Evolutionary conservation across 805 yeast genomes (phyloP).

Genomic region (Saturnispora sanitii): DNA sequence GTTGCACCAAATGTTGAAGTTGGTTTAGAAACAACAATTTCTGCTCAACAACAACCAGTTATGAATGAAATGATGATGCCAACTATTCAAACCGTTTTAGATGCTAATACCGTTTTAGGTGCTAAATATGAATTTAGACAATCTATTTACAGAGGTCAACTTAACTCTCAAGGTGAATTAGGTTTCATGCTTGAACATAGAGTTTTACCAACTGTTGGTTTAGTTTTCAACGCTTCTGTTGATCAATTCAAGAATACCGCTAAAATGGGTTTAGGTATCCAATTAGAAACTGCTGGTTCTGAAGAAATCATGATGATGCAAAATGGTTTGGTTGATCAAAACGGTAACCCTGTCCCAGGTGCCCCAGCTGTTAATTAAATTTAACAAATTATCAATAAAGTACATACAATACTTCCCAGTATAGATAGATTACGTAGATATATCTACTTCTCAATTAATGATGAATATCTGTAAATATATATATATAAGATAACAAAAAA

Average conservation of each 20-base stretch:
- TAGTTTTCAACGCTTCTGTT: constrained; percentile 80
- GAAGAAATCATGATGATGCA: constrained; percentile 89
- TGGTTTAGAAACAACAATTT: constrained; percentile 79
- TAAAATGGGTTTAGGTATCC: constrained; percentile 87
- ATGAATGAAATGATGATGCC: constrained; percentile 71
- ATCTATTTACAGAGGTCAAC: constrained; percentile 88
- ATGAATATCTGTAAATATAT: too few relatives aligned
- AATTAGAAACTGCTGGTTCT: constrained; percentile 90
- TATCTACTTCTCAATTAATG: too few relatives aligned
- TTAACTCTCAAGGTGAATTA: constrained; percentile 87
- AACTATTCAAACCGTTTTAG: constrained; percentile 72
- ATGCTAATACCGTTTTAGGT: constrained; percentile 89
- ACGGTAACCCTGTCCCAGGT: constrained; percentile 80
- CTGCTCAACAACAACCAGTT: constrained; percentile 68
- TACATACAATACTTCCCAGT: neutral
- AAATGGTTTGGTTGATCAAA: constrained; percentile 72
- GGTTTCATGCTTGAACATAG: constrained; percentile 87
- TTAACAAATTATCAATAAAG: neutral
- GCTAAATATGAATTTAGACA: constrained; percentile 98
- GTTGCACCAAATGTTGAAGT: constrained; percentile 91
- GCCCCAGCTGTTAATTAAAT: constrained; percentile 37
- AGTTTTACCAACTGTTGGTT: constrained; percentile 81
- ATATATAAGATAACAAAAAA: too few relatives aligned
- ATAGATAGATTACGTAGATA: neutral
- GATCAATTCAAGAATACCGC: constrained; percentile 77